Evolutionary conservation across 441 rosid genomes (phyloP), one percentile per base, ranked within the genome.

Genomic region (Rhodomyrtus psidioides): DNA sequence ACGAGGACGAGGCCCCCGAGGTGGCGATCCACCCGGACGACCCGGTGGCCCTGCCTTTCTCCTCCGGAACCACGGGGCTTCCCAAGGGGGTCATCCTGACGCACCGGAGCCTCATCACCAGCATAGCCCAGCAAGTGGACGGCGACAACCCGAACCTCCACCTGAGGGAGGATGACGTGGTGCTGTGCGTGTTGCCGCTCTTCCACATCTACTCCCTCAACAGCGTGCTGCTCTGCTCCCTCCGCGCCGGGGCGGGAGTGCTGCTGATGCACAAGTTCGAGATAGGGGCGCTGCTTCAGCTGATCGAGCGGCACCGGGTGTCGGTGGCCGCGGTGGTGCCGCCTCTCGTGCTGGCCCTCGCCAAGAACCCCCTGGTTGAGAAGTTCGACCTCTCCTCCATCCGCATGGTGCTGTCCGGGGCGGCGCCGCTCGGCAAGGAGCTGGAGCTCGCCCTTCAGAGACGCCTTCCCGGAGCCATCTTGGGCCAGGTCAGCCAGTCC

Each of bases 381-480:
- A 87, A 89, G 39, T 95, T 83, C 84, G 97, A 96, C 84, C 93
- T 96, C 42, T 90, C 92, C 70, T 95, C 98, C 17, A 92, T 95
- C 19, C 88, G 98, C 86, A 82, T 93, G 87, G 95, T 96, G 89
- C 93, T 95, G 21, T 96, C 99, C 0, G 99, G 99, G 83, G 99
- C 99, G 1, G 98, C 99, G 10, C 99, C 98, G 39, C 92, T 96
- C n/a, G 98, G 98, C 44, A 95, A 93, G 91, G 98, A 96, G 90
- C 95, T 96, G 5, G 94, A 94, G 86, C 96, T 91, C 28, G 95
- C 93, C 85, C 95, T 96, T 44, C 89, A 92, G 30, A 85, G 82
- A 30, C 92, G 94, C 30, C 88, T 96, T 19, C 99, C 98, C 55
- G 96, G 94, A 26, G 98, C 99, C 74, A 88, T 90, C 21, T 86